Percentiles rank a stretch among this genome's conserved stretches.
phyloP scores from a whole-genome alignment of 768 basidiomycete species.

The Phanerochaete carnosa region DNA sequence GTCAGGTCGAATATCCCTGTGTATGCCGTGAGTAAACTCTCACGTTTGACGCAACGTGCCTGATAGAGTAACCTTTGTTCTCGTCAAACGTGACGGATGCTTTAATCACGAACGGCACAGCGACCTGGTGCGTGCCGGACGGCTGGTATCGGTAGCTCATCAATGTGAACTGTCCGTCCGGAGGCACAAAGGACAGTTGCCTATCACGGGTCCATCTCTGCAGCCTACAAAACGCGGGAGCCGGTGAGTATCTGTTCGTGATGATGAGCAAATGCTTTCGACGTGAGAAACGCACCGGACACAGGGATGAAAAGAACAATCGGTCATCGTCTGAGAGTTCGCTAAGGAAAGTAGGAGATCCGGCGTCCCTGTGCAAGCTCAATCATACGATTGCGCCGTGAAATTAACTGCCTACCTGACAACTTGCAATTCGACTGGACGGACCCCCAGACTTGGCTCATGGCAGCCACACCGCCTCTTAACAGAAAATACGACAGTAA shows the following conservation, averaged over 20 bases:
- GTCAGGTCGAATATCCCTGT: constrained; percentile 59
- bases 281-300: constrained; percentile 58
- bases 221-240: constrained; percentile 51
- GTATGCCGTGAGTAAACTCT: constrained; percentile 20
- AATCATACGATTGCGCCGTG: neutral
- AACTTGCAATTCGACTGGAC: constrained; percentile 76
- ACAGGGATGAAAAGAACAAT: constrained; percentile 90
- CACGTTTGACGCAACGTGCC: neutral
- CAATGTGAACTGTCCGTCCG: constrained; percentile 84
- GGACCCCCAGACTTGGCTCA: constrained; percentile 68
- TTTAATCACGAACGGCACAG: constrained; percentile 33
- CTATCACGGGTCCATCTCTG: constrained; percentile 78
- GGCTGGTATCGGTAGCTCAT: constrained; percentile 73
- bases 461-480: constrained; percentile 67
- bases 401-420: constrained; percentile 48
- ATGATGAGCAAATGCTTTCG: constrained; percentile 23
- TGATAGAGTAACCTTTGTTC: constrained; percentile 34
- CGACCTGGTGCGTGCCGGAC: constrained; percentile 23
- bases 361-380: constrained; percentile 63
- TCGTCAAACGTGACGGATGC: constrained; percentile 32
- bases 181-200: constrained; percentile 86
- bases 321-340: constrained; percentile 67
- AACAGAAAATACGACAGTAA: neutral
- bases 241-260: neutral
- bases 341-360: constrained; percentile 77